Evolutionary conservation across 75 land plant genomes (phyloP), one percentile per base, ranked within the genome.

Genomic region (Pinus taeda): DNA sequence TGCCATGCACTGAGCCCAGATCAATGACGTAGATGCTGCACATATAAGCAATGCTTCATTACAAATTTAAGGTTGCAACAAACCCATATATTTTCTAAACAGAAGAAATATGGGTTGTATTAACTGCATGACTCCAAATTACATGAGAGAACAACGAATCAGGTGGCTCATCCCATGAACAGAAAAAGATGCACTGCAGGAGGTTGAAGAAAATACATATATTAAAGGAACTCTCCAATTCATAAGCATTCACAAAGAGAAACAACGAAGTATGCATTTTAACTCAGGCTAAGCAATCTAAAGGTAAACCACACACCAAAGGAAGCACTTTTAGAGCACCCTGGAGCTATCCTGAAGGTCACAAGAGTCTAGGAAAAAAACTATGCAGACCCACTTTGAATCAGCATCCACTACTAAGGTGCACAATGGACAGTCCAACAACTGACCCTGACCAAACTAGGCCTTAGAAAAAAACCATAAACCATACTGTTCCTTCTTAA

Each of bases 1-100:
- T 96, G 36, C 98, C 98, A 85, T 96, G 98, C 36, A 86, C 98
- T 57, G 98, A 96, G 24, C 97, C 98, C 81, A 96, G 79, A 86
- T 96, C 98, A 79, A 92, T 94, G 18, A 96, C 98, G 77, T 82
- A 96, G 56, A 96, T 86, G 82, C 98, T 93, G 98, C 77, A 82
- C 39, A 53, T 60, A n/a, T 55, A 37, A 67, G n/a, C 74, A 72
- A 72, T 6, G 18, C n/a, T 24, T 17, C 58, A 73, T 73, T 73
- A 69, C 24, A 69, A 69, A 69, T 69, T 30, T n/a, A 30, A 69
- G 53, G 11, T 69, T 65, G 39, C 39, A 65, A 65, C 17, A 15
- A 65, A 65, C 36, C 39, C 69, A 33, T 6, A 33, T 6, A 33
- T 17, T 65, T 30, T 63, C 17, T 65, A 37, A 3, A 65, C 4